Base-by-base conservation (phyloP, 148 eudicot genomes). In the Silene uniflora region DNA sequence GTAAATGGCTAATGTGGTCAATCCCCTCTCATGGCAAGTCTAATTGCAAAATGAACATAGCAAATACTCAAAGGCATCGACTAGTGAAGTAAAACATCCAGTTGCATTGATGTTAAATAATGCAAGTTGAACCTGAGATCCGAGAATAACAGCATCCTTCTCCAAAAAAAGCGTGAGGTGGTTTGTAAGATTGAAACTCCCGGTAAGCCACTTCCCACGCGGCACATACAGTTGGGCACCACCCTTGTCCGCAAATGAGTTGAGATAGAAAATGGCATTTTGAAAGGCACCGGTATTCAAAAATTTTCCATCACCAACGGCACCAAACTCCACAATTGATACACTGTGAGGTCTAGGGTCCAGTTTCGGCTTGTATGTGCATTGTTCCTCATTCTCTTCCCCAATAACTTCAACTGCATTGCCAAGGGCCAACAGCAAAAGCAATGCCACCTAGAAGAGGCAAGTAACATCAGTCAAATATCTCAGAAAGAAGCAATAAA, bases 121-220 rank as follows among this genome's bases (percentile, higher is more conserved):
- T 32, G 52, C 64, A 60, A 14, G 63, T 13, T 74, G 73, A 79
- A 88, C 91, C 91, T 88, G 91, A 62, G 91, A 84, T 70, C 87
- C 91, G 65, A 88, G 82, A 42, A 88, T 82, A 66, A 80, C 44
- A 17, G 89, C 89, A 67, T 84, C 89, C 65, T 81, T 86, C 81
- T 87, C 89, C 83, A 88, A 74, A 81, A 88, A 88, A 68, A 88
- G 85, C 18, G 91, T 88, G 72, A 88, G 89, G 71, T 88, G 91
- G 78, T 88, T 88, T 2, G 89, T 88, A 54, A 88, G 91, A 73
- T 84, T 86, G 77, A 88, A 76, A 81, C 89, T 86, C 64, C 89
- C 89, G 0, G 87, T 88, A 21, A 86, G 87, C 91, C 91, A 88
- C 79, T 69, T 75, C 44, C 91, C 91, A 4, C 82, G 73, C 5